Percentiles rank a stretch among this genome's conserved stretches.
These are phyloP conservation scores for Yamadazyma diddensiae DNA, from an alignment of 1,139 yeast genomes.

Conservation along the genomic window DNA sequence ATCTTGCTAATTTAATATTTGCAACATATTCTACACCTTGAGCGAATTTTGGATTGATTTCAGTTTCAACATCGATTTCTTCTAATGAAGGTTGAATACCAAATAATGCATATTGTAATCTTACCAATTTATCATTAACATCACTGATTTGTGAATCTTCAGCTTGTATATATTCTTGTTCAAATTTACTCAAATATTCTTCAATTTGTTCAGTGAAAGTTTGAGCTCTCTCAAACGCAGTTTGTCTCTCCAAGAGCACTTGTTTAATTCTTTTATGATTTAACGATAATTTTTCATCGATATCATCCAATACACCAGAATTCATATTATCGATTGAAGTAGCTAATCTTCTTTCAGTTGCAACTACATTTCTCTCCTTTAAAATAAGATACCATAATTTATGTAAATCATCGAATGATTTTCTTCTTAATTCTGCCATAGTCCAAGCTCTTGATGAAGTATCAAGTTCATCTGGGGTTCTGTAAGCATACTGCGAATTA, in stretches of 20 bases:
- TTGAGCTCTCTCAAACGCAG: constrained; percentile 63
- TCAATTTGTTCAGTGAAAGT: constrained; percentile 42
- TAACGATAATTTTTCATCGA: constrained; percentile 36
- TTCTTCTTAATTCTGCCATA: constrained; percentile 83
- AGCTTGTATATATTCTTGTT: constrained; percentile 54
- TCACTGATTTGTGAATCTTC: constrained; percentile 56
- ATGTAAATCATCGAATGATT: constrained; percentile 89
- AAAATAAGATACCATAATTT: constrained; percentile 84
- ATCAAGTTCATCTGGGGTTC: constrained; percentile 57
- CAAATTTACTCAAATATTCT: constrained; percentile 56
- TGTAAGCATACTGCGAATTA: constrained; percentile 48
- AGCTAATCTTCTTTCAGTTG: constrained; percentile 64
- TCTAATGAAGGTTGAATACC: constrained; percentile 60
- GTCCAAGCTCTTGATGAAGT: constrained; percentile 77
- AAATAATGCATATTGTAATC: constrained; percentile 77
- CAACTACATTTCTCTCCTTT: constrained; percentile 76
- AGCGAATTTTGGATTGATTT: constrained; percentile 52
- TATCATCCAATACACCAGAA: constrained; percentile 23
- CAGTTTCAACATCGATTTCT: constrained; percentile 46
- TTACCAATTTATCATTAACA: constrained; percentile 65
- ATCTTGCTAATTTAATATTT: constrained; percentile 53
- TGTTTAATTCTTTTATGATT: constrained; percentile 67
- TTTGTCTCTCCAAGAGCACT: constrained; percentile 83
- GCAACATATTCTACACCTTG: constrained; percentile 70
- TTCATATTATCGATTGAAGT: constrained; percentile 27